phyloP scores from a whole-genome alignment of 2,329 filamentous ascomycete genomes.

The Xylaria sp. region DNA sequence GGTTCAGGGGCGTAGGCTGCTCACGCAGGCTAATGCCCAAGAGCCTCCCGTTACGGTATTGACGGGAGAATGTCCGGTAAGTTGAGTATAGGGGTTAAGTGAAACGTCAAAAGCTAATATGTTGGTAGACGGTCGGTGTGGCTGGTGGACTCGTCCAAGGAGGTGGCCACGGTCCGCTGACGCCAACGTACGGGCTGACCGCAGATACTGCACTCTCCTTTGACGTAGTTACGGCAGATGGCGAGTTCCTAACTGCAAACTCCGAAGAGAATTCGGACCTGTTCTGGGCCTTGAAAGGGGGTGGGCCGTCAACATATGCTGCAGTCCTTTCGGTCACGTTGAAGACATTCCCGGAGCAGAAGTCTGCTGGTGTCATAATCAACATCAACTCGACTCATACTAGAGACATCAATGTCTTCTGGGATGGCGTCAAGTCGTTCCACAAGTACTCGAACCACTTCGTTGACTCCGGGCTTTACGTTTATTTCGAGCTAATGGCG shows the following conservation, averaged over 20 bases:
- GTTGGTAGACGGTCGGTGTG: slow-evolving; percentile 54
- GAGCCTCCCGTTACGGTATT: slow-evolving; percentile 48
- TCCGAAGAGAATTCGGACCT: slow-evolving; percentile 52
- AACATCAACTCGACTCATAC: slow-evolving; percentile 43
- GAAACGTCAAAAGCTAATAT: slow-evolving; percentile 5
- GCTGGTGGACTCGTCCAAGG: slow-evolving; percentile 65
- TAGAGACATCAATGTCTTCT: slow-evolving; percentile 46
- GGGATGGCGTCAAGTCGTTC: slow-evolving; percentile 51
- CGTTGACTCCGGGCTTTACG: slow-evolving; percentile 46
- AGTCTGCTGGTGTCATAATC: slow-evolving; percentile 45
- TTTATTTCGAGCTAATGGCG: slow-evolving; percentile 48
- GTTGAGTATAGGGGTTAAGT: slow-evolving; percentile 6
- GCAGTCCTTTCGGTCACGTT: slow-evolving; percentile 56
- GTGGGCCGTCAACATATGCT: slow-evolving; percentile 56
- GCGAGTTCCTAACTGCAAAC: slow-evolving; percentile 48
- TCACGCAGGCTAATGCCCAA: slow-evolving; percentile 44
- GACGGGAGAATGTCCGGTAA: slow-evolving; percentile 55
- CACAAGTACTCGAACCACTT: slow-evolving; percentile 46
- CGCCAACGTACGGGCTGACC: slow-evolving; percentile 42
- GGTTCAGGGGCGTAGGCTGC: slow-evolving; percentile 50
- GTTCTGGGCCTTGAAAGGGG: slow-evolving; percentile 60
- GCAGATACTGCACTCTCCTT: slow-evolving; percentile 54
- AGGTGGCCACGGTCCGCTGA: slow-evolving; percentile 52
- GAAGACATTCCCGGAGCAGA: slow-evolving; percentile 53
- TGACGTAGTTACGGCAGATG: slow-evolving; percentile 49